A percentile compares a stretch with the other conserved stretches of the same genome.
These are phyloP conservation scores for Quercus robur DNA, from an alignment of 306 rosid species.

Conservation along the genomic window DNA sequence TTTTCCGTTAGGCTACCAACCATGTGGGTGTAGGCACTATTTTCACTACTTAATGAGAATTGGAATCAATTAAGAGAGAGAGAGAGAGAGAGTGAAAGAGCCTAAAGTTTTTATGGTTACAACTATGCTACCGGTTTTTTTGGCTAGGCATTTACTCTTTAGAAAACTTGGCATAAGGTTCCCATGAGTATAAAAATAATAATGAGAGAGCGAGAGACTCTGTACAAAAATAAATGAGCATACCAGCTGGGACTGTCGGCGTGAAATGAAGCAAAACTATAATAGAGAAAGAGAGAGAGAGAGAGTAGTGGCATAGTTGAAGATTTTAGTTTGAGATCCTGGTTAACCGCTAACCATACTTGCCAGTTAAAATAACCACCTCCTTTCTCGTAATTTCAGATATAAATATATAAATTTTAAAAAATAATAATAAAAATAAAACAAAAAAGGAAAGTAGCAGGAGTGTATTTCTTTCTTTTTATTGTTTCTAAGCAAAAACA, in stretches of 20 bases:
- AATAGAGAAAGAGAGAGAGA: not conserved
- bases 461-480: not conserved
- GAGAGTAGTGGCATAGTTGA: not conserved
- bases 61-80: too few relatives aligned
- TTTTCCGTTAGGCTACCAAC: too few relatives aligned
- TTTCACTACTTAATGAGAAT: too few relatives aligned
- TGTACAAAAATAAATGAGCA: constrained; percentile 31
- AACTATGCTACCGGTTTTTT: too few relatives aligned
- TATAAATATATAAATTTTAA: too few relatives aligned
- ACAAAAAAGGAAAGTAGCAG: not conserved
- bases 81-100: too few relatives aligned
- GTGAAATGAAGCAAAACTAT: constrained; percentile 19
- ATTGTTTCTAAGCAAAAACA: not conserved
- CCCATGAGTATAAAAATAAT: not conserved
- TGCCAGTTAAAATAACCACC: not conserved
- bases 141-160: too few relatives aligned
- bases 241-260: constrained; percentile 47
- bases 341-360: constrained; percentile 11
- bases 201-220: not conserved
- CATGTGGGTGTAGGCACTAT: too few relatives aligned
- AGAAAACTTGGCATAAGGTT: too few relatives aligned
- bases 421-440: not conserved
- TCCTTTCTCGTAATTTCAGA: not conserved
- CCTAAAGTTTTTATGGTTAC: too few relatives aligned
- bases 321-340: not conserved